Evolutionary conservation across 1,284 basidiomycete genomes (phyloP).

Genomic region (Leccinum angustisporum): DNA sequence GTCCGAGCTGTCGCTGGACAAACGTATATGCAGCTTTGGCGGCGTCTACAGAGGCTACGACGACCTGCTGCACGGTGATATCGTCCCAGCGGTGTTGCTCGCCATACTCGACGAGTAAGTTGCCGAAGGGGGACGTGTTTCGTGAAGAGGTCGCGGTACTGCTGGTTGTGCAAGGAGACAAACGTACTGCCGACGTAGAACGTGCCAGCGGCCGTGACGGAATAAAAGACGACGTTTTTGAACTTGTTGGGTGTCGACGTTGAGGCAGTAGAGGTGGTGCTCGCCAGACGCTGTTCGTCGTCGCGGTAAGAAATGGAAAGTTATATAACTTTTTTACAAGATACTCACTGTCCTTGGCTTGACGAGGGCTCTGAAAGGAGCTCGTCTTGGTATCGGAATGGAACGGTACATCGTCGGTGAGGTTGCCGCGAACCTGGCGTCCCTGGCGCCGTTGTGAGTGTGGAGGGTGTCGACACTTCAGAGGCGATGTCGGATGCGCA

Average conservation of each 20-base stretch:
- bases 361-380: conserved; percentile 45
- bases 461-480: no score
- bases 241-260: conserved; percentile 28
- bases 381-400: conserved; percentile 52
- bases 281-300: conserved; percentile 53
- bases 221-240: conserved; percentile 54
- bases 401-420: conserved; percentile 54
- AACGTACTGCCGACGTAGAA: conserved; percentile 82
- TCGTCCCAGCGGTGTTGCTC: conserved; percentile 80
- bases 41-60: conserved; percentile 39
- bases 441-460: no score
- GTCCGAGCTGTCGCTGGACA: conserved; percentile 44
- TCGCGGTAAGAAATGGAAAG: background rate
- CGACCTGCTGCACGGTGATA: conserved; percentile 58
- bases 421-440: no score
- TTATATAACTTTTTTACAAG: background rate
- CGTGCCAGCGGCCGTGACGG: conserved; percentile 63
- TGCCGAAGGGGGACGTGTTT: conserved; percentile 77
- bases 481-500: no score
- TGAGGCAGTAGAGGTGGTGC: conserved; percentile 15
- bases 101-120: conserved; percentile 76
- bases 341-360: conserved; percentile 42
- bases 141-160: conserved; percentile 59
- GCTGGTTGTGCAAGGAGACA: conserved; percentile 68
- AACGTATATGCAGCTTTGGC: conserved; percentile 53